phyloP scores from a whole-genome alignment of 306 rosid species.

The Citrullus amarus region DNA sequence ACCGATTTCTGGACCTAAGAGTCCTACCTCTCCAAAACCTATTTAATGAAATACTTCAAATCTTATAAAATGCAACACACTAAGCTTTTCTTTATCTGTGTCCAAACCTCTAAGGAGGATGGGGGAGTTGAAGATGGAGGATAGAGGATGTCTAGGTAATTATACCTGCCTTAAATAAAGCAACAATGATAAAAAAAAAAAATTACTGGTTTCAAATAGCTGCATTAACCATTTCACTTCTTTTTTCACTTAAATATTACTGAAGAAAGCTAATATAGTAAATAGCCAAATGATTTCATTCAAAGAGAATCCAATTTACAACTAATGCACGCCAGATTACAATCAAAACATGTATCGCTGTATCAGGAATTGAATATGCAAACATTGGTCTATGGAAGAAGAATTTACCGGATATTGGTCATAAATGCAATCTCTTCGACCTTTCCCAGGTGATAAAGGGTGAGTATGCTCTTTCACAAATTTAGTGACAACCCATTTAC shows the following conservation, averaged over 20 bases:
- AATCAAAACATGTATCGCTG: background rate
- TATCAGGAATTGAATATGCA: background rate
- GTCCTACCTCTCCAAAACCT: background rate
- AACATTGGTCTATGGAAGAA: constrained; percentile 11
- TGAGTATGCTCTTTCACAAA: constrained; percentile 84
- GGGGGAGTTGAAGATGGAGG: background rate
- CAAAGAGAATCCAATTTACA: background rate
- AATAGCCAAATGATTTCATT: background rate
- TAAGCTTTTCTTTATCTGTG: background rate
- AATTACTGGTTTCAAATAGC: background rate
- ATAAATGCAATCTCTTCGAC: constrained; percentile 68
- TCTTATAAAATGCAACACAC: background rate
- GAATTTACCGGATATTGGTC: constrained; percentile 82
- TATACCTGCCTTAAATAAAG: background rate
- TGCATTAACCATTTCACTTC: background rate
- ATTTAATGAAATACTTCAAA: background rate
- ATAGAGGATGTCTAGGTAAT: background rate
- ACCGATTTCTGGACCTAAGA: background rate
- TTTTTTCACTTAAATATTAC: background rate
- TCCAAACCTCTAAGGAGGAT: background rate
- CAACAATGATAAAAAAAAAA: background rate
- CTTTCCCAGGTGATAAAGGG: constrained; percentile 67
- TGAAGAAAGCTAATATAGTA: background rate
- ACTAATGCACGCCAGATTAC: background rate
- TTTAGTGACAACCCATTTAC: constrained; percentile 82